Percentiles rank a stretch among this genome's conserved stretches.
Conservation (phyloP, 2,329 filamentous ascomycete genomes). For the Ophiocordyceps sinensis region DNA sequence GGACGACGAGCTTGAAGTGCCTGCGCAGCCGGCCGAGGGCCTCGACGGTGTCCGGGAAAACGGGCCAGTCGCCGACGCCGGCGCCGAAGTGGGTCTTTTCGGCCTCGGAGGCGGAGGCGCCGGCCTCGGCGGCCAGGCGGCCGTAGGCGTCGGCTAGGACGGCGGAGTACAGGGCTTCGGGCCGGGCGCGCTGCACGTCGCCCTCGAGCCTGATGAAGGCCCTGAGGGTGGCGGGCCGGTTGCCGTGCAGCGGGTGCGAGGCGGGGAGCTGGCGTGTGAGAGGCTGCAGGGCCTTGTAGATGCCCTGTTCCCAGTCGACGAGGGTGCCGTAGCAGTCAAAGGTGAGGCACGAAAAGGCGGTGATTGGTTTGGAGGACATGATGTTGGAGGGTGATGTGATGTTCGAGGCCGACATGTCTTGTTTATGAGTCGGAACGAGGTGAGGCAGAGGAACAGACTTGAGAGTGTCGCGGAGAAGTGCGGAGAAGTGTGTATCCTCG, state of each 20-base stretch:
- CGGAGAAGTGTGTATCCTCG: too few species aligned
- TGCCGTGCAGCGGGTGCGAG: conserved; percentile 9
- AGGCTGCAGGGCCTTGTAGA: conserved; percentile 36
- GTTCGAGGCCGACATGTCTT: too few species aligned
- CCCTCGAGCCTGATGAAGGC: conserved; percentile 36
- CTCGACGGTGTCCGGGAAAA: conserved; percentile 41
- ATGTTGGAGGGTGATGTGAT: too few species aligned
- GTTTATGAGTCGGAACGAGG: too few species aligned
- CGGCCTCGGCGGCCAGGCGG: conserved; percentile 14
- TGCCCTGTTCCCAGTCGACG: conserved; percentile 63
- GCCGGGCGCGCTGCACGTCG: conserved; percentile 40
- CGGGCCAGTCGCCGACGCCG: conserved; percentile 36
- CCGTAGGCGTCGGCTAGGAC: conserved; percentile 30
- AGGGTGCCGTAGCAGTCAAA: conserved; percentile 75
- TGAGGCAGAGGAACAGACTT: too few species aligned
- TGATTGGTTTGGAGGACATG: conserved; percentile 6
- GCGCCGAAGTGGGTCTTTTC: conserved; percentile 22
- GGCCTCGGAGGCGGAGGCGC: conserved; percentile 11
- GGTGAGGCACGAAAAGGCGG: conserved; percentile 32
- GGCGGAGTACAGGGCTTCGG: conserved; percentile 20
- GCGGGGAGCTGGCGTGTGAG: conserved; percentile 27
- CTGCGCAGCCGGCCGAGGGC: conserved; percentile 33
- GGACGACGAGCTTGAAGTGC: conserved; percentile 42
- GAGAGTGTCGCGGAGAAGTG: too few species aligned
- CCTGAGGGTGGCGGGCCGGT: conserved; percentile 23